A percentile compares a stretch with the other conserved stretches of the same genome.
These are phyloP conservation scores for Spatholobus suberectus DNA, from an alignment of 306 rosid genomes.

Conservation along the genomic window DNA sequence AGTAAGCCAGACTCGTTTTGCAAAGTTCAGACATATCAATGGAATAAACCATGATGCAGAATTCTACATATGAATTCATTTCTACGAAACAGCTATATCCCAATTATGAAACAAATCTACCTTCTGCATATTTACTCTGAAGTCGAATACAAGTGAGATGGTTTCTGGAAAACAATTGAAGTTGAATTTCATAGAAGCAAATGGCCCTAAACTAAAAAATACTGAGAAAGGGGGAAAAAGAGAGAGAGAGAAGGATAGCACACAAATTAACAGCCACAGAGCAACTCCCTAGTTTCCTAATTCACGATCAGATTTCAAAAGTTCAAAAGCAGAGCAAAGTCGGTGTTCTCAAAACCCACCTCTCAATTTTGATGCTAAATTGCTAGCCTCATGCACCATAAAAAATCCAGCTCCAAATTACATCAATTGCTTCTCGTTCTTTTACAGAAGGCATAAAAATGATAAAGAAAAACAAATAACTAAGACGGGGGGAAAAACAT, in stretches of 20 bases:
- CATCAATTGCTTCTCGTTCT: slow-evolving; percentile 13
- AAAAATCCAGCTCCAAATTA: slow-evolving; percentile 4
- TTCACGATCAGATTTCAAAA: not conserved
- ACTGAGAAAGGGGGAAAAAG: not conserved
- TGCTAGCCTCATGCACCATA: slow-evolving; percentile 17
- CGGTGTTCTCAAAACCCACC: not conserved
- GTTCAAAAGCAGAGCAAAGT: slow-evolving; percentile 18
- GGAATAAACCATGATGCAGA: slow-evolving; percentile 1
- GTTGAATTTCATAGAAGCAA: slow-evolving; percentile 8
- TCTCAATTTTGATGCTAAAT: slow-evolving; percentile 24
- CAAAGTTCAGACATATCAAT: slow-evolving; percentile 23
- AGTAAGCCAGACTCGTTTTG: not conserved
- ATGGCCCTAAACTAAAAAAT: not conserved
- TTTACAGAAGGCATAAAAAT: not conserved
- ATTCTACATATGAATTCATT: slow-evolving; percentile 3
- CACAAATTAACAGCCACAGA: not conserved
- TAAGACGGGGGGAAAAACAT: not conserved
- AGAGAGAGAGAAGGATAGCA: not conserved
- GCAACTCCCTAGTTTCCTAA: not conserved
- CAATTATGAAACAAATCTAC: not conserved
- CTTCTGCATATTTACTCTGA: not conserved
- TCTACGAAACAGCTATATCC: not conserved
- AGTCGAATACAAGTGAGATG: not conserved
- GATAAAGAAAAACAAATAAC: slow-evolving; percentile 6
- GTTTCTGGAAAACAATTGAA: not conserved